A percentile compares a stretch with the other conserved stretches of the same genome.
phyloP scores from a whole-genome alignment of 768 basidiomycete genomes.

The Leccinum variicolor region DNA sequence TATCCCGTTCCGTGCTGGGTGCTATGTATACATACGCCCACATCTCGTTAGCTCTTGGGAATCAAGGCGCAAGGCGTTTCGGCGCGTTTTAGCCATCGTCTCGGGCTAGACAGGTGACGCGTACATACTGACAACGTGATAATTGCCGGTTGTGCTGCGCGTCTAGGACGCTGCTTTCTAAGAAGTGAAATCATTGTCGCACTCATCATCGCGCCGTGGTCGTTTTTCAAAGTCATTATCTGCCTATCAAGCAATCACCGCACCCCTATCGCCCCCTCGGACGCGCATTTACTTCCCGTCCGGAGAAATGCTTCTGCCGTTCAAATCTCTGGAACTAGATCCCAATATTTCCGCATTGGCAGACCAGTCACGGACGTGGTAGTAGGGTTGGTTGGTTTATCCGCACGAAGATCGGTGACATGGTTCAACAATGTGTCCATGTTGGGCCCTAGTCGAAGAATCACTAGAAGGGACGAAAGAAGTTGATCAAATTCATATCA shows the following conservation, averaged over 20 bases:
- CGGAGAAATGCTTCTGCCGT: background rate
- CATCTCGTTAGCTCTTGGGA: background rate
- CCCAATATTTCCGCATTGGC: background rate
- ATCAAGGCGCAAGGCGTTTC: background rate
- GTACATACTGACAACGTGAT: background rate
- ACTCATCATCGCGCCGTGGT: background rate
- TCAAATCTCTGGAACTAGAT: background rate
- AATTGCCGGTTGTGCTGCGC: background rate
- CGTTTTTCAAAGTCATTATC: background rate
- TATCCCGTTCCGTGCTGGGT: background rate
- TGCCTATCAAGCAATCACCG: background rate
- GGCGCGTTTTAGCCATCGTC: background rate
- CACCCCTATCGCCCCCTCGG: background rate
- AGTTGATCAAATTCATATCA: slow-evolving; percentile 3
- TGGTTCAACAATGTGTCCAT: background rate
- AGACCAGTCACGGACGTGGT: background rate
- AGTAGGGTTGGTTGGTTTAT: background rate
- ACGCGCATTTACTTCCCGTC: background rate
- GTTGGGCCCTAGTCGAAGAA: background rate
- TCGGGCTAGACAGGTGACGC: background rate
- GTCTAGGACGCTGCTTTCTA: background rate
- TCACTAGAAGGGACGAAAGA: background rate
- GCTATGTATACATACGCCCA: background rate
- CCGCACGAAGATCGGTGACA: background rate
- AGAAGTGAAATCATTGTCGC: background rate